Evolutionary conservation across 2,329 filamentous ascomycete genomes (phyloP), one percentile per base, ranked within the genome.

Genomic region (Colletotrichum noveboracense): DNA sequence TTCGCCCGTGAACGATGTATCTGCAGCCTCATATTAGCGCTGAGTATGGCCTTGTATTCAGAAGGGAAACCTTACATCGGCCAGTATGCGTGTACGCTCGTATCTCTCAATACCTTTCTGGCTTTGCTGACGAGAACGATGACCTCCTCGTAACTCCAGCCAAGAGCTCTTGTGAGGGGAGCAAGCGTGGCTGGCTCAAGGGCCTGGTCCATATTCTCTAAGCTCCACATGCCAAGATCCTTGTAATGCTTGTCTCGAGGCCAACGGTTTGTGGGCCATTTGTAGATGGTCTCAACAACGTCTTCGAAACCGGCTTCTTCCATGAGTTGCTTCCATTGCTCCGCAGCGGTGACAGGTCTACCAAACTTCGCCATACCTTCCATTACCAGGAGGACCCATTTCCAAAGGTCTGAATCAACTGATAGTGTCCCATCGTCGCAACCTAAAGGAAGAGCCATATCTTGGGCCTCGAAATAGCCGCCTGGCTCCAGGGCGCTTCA

Each of bases 91-190:
- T 82, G 81, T 16, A 81, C 77, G 14, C 58, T 79, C 16, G 58
- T 65, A 36, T 80, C 78, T 66, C 71, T 76, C 48, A 81, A 56
- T 26, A 81, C 79, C 60, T 77, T 78, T 30, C 78, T 78, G 3
- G 79, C 79, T 9, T 71, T 24, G 1, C 77, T 77, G 55, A 79
- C 76, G 21, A 81, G 80, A 62, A 77, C 74, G 38, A 72, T 62
- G 62, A 80, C 79, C 65, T 84, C 80, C 13, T 82, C 82, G 10
- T 78, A 70, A 21, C 61, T 80, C 84, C 84, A 85, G 12, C 81
- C 81, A 21, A 86, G 77, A 43, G 80, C 81, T n/a, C 83, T 81
- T 5, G 84, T 86, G 66, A 85, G 83, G 13, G 84, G 77, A 10
- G 83, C 84, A 65, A 85, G 78, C 13, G 79, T 80, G 56, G 85